Conservation (phyloP, 1,284 basidiomycete genomes). For the Ceratobasidium sp. region DNA sequence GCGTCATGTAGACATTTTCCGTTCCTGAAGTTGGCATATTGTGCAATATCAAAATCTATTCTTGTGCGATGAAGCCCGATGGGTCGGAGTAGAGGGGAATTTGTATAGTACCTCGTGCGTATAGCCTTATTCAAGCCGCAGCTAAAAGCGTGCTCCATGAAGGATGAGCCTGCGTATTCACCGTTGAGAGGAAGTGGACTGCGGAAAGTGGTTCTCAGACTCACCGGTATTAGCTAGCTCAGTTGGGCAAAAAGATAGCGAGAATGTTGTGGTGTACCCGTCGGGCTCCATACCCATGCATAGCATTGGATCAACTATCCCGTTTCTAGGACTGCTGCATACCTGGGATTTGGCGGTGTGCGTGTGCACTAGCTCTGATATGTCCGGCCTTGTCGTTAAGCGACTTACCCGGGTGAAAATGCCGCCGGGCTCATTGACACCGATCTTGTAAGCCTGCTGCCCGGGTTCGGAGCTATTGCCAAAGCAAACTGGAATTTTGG, state of each 20-base stretch:
- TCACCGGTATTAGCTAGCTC: no score
- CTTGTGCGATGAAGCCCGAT: not conserved
- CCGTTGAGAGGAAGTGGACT: no score
- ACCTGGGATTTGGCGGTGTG: not conserved
- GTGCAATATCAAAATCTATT: not conserved
- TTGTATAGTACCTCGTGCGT: not conserved
- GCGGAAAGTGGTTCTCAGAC: no score
- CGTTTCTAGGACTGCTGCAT: not conserved
- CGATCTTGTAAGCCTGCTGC: not conserved
- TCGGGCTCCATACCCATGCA: no score
- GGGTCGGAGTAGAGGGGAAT: not conserved
- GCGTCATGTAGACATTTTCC: not conserved
- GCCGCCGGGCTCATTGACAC: not conserved
- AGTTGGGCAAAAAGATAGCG: no score
- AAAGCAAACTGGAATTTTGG: not conserved
- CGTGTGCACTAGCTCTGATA: not conserved
- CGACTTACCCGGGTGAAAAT: not conserved
- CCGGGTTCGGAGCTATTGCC: not conserved
- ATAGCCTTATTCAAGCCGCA: not conserved
- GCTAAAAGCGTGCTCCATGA: no score
- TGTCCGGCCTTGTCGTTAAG: not conserved
- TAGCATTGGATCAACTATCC: not conserved
- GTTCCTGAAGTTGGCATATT: not conserved
- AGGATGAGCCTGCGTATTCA: no score
- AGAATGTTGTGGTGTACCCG: no score